A percentile compares a stretch with the other conserved stretches of the same genome.
These are phyloP conservation scores for Chlamydomonas urium DNA, from an alignment of 139 green algal species.

Conservation along the genomic window DNA sequence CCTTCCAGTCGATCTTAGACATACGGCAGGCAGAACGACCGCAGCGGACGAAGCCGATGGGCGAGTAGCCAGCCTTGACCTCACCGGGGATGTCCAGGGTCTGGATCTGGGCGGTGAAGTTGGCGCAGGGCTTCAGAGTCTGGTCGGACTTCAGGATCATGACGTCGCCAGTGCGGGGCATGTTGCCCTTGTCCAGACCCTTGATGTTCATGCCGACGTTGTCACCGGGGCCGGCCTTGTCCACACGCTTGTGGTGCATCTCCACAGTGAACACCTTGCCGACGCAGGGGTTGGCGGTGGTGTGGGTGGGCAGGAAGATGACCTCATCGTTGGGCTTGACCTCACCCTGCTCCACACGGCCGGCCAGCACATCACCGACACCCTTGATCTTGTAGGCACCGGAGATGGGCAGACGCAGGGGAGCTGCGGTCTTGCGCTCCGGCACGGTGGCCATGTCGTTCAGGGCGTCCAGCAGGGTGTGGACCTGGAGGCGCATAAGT, in stretches of 20 bases:
- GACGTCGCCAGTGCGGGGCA: constrained; percentile 83
- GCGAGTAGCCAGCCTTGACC: constrained; percentile 87
- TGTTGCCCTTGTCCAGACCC: constrained; percentile 90
- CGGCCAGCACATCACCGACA: constrained; percentile 96
- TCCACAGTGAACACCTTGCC: constrained; percentile 99
- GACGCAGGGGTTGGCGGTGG: constrained; percentile 76
- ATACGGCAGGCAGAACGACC: constrained; percentile 84
- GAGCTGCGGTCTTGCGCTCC: constrained; percentile 77
- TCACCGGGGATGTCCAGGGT: constrained; percentile 89
- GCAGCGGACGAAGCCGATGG: constrained; percentile 88
- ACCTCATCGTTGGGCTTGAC: constrained; percentile 93
- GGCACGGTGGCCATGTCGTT: constrained; percentile 78
- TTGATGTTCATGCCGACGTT: constrained; percentile 99
- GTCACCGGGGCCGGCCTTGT: constrained; percentile 89
- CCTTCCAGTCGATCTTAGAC: constrained; percentile 83
- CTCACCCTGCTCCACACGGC: constrained; percentile 94
- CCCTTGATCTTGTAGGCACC: constrained; percentile 99
- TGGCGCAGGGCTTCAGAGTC: constrained; percentile 70
- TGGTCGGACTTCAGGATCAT: constrained; percentile 90
- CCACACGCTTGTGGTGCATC: constrained; percentile 99
- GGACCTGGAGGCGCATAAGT: constrained; percentile 56
- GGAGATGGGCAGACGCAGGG: constrained; percentile 88
- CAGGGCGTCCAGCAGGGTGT: constrained; percentile 84
- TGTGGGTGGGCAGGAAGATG: constrained; percentile 85
- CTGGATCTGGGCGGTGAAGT: constrained; percentile 91